These are phyloP conservation scores for Chlorociboria aeruginascens DNA, from an alignment of 495 filamentous ascomycete species.

Conservation along the genomic window DNA sequence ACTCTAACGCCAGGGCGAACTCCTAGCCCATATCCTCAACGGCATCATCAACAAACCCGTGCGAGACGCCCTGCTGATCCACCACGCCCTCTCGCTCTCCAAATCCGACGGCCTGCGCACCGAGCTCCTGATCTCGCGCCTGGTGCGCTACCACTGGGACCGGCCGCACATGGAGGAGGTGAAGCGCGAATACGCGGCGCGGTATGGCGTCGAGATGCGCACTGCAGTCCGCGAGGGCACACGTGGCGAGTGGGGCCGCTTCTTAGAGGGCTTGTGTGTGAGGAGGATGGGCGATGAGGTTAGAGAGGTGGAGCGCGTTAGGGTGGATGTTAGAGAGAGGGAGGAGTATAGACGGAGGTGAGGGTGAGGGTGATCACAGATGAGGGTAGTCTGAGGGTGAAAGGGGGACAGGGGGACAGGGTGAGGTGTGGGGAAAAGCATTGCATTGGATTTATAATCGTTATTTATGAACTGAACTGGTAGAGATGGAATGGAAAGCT, in stretches of 20 bases:
- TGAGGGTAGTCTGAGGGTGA: too few relatives aligned
- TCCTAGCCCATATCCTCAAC: conserved; percentile 91
- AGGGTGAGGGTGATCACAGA: neutral
- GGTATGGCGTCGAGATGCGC: conserved; percentile 60
- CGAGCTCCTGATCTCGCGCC: conserved; percentile 71
- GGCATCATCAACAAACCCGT: conserved; percentile 91
- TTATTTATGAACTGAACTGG: too few relatives aligned
- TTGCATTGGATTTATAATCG: too few relatives aligned
- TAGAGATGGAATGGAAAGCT: too few relatives aligned
- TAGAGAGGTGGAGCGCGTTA: conserved; percentile 21
- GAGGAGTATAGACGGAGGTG: neutral
- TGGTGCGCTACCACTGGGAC: conserved; percentile 82
- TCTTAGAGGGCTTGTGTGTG: conserved; percentile 40
- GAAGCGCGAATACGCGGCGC: conserved; percentile 55
- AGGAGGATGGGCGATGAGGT: conserved; percentile 41
- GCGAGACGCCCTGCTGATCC: conserved; percentile 86
- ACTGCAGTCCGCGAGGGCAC: conserved; percentile 42
- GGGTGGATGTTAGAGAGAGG: neutral
- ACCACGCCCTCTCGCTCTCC: conserved; percentile 67
- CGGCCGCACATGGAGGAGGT: conserved; percentile 58
- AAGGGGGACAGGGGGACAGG: too few relatives aligned
- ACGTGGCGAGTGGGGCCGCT: conserved; percentile 37
- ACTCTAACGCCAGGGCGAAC: conserved; percentile 63
- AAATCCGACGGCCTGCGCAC: conserved; percentile 49
- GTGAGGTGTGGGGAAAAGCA: too few relatives aligned